A percentile compares a stretch with the other conserved stretches of the same genome.
Evolutionary conservation across 306 rosid species (phyloP).

Genomic region (Prunus mume): DNA sequence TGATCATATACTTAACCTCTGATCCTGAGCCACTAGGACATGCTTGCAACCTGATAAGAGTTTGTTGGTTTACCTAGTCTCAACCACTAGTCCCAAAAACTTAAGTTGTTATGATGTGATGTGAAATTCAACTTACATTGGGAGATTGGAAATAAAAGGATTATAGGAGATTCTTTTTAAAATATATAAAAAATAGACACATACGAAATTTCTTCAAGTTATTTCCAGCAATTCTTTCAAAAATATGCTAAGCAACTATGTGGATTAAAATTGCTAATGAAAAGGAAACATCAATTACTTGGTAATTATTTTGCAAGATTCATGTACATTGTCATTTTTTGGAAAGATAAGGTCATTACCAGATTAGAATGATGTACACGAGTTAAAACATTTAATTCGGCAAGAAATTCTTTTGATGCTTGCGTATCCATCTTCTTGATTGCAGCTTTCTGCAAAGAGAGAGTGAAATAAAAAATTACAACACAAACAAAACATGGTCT

Average conservation of each 20-base stretch:
- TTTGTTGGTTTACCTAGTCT: background rate
- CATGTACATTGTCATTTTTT: background rate
- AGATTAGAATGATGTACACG: constrained; percentile 91
- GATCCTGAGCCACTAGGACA: background rate
- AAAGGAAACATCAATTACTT: background rate
- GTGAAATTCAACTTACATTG: too few species aligned
- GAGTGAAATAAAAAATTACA: constrained; percentile 10
- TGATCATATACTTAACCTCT: too few species aligned
- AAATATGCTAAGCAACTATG: background rate
- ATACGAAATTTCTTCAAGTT: background rate
- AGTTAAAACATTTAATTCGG: constrained; percentile 77
- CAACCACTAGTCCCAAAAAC: background rate
- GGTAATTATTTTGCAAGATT: background rate
- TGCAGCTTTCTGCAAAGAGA: constrained; percentile 68
- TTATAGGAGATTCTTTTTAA: background rate
- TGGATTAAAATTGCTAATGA: background rate
- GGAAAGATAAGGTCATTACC: constrained; percentile 42
- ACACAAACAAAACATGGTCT: background rate
- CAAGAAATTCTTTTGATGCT: constrained; percentile 82
- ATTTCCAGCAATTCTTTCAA: background rate
- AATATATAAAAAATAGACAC: background rate
- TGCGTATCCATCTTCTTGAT: constrained; percentile 88
- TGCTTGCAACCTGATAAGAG: background rate
- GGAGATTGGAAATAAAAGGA: too few species aligned
- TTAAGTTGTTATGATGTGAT: too few species aligned